Evolutionary conservation across 176 grass and related monocot species (phyloP).

Genomic region (Bonia amplexicaulis): DNA sequence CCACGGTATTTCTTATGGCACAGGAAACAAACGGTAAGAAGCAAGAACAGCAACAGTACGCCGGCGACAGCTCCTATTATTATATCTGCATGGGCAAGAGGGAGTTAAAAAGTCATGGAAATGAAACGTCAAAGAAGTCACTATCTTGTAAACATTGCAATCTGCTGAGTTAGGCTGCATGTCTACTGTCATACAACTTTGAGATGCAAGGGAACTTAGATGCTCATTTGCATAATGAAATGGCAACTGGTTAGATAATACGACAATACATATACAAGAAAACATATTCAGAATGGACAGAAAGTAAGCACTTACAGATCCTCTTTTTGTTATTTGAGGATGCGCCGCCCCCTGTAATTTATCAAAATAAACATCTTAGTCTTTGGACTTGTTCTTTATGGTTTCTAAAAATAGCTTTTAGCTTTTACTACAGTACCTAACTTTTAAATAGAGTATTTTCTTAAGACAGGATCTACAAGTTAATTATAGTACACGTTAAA

Average conservation of each 20-base stretch:
- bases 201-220: neutral
- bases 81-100: slow-evolving; percentile 12
- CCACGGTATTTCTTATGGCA: slow-evolving; percentile 28
- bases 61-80: slow-evolving; percentile 5
- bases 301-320: slow-evolving; percentile 12
- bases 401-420: too few relatives aligned
- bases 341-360: slow-evolving; percentile 14
- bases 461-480: too few relatives aligned
- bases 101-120: neutral
- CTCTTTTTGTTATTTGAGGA: slow-evolving; percentile 11
- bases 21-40: slow-evolving; percentile 18
- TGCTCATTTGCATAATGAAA: neutral
- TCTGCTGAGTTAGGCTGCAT: neutral
- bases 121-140: neutral
- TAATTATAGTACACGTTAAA: too few relatives aligned
- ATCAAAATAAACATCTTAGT: neutral
- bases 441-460: too few relatives aligned
- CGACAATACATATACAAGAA: neutral
- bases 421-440: too few relatives aligned
- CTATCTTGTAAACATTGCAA: neutral
- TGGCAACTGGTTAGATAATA: neutral
- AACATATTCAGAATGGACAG: neutral
- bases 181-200: neutral
- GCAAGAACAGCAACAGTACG: slow-evolving; percentile 6
- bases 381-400: too few relatives aligned